Base-by-base conservation (phyloP, 257 asterid genomes). In the Paulownia fortunei region DNA sequence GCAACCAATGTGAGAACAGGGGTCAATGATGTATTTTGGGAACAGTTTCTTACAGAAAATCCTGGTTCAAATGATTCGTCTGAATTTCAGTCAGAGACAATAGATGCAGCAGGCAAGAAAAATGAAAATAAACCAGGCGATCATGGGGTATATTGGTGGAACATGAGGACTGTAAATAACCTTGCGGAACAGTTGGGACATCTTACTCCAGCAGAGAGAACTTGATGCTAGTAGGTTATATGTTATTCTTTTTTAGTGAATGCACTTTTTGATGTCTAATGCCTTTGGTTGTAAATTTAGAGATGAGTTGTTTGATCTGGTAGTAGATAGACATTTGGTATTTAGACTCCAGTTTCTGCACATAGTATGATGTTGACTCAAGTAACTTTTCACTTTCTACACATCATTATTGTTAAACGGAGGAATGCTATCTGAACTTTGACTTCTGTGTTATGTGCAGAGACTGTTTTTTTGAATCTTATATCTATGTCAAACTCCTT, bases 1-100 rank as follows among this genome's bases (percentile, higher is more conserved):
- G 76, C 89, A 30, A 46, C 86, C 46, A 84, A 77, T 56, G 86
- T 61, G 59, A 80, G 84, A 80, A 77, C 94, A 9, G 97, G 97
- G 69, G 94, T 76, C 61, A 95, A 95, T 84, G 98, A 95, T 85
- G 89, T 88, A 32, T 95, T 95, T 26, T 95, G 99, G 99, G 97
- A 93, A 72, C 98, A 95, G 66, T 95, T 95, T 84, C 90, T 95
- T 73, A 92, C 97, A 0, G 99, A 95, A 82, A 95, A 88, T 85
- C 97, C 98, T 12, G 97, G 94, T 72, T 85, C 91, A 23, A 84
- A 81, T 52, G 87, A 82, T 77, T 83, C 88, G 1, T 67, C 91
- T 8, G 94, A 90, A 68, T 80, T 77, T 70, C 90, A 80, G 54
- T 65, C 86, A 0, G 94, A 84, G 61, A 82, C 82, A 80, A 84